Evolutionary conservation across 805 yeast genomes (phyloP), one percentile per base, ranked within the genome.

Genomic region (Starmerella potacharoeniae): DNA sequence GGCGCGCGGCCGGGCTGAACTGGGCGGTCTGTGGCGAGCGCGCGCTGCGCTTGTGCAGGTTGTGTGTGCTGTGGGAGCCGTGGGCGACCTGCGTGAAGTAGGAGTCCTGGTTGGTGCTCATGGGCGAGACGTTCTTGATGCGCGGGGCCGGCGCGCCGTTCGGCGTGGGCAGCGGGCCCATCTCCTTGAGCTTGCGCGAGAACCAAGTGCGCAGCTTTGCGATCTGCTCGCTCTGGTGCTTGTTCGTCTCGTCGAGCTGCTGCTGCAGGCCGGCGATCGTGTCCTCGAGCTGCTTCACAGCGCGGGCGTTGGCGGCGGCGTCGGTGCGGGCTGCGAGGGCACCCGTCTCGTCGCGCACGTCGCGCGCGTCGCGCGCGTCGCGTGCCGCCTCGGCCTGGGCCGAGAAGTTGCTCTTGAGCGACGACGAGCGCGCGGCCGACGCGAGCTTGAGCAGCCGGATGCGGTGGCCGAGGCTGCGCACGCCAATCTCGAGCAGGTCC

Each of bases 401-500:
- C 17, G 37, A 16, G 29, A 6, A 11, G 34, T 11, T 35, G 33
- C 10, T n/a, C 17, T 6, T 10, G 10, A 45, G 39, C 37, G 49
- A 45, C 14, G 49, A 34, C 34, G 42, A 28, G 22, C 48, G 53
- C 28, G 22, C 13, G 28, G 47, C 36, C 4, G 28, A 75, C 78
- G 61, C 80, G 77, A 79, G 76, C 51, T 76, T 73, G 65, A 86
- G 80, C 43, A 89, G 70, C 41, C 68, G 66, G 4, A 90, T 72
- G 31, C 96, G 74, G 17, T 77, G 76, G 34, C 77, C 75, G 35
- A 84, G 65, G 36, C 73, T 71, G 6, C 58, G 54, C 1, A 85
- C 75, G 2, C 90, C 95, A 64, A 91, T 70, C 52, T 89, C 96
- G 57, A 75, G 73, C 45, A 90, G 77, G 65, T 88, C 93, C 8